Evolutionary conservation across 225 moss, liverwort and hornwort genomes (phyloP), one percentile per base, ranked within the genome.

Genomic region (Anthoceros angustus): DNA sequence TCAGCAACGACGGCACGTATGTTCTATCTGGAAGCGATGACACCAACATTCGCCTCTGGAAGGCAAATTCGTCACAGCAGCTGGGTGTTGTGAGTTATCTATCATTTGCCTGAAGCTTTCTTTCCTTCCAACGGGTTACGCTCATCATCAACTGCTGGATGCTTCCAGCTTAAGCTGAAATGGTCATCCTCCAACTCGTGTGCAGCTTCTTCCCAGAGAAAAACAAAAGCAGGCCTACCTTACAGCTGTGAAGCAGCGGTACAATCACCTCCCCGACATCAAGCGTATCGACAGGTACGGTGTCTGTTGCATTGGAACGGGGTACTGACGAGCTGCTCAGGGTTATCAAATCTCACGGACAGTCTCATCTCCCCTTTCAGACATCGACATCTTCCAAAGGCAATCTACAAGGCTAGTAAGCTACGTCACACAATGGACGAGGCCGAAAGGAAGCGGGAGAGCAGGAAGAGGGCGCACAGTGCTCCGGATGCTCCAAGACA

Each of bases 21-120:
- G 83, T 88, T 23, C 62, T 88, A 45, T 98, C 95, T 63, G 95
- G 95, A 72, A 98, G 95, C 75, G 95, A 98, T 71, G 95, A 98
- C 65, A 91, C 88, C 3, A 98, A 98, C 67, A 87, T 98, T 68
- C 91, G 95, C 9, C 70, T 98, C 41, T 98, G 95, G 95, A 98
- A 98, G 74, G 77, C 91, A 0, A 85, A 88, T 66, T 91, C 95
- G 64, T 79, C 95, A 61, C 91, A 98, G 73, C 95, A 98, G 74
- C 85, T 91, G 24, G 95, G 95, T 78, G 85, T 98, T 77, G 94
- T 95, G 79, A 41, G 80, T 64, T 9, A 26, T 25, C 7, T 9
- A 26, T 25, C 7, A 39, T 32, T 32, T 32, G 32, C 32, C 4
- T 32, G 32, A 32, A 1, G 2, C 4, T 32, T 32, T 4, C 4